Base-by-base conservation (phyloP, 768 basidiomycete species). In the Galerina marginata region DNA sequence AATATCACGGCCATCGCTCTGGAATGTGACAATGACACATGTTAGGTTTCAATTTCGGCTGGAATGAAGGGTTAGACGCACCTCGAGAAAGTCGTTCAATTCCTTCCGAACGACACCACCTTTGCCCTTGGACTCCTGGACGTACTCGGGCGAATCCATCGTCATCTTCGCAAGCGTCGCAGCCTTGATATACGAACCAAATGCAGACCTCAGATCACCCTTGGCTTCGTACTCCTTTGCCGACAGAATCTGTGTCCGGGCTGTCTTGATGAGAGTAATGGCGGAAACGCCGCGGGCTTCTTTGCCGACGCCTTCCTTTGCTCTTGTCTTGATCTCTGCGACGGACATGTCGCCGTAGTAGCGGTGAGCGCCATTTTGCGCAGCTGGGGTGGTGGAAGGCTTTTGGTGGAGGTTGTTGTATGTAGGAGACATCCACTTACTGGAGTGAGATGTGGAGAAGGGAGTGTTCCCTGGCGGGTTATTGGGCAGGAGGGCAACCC, bases 81-180 rank as follows among this genome's bases (percentile, higher is more conserved):
- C 91, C 78, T 84, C 80, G 66, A 86, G 79, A 60, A 92, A 90
- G 23, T 86, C 84, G 44, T 77, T 66, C 56, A 91, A 81, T 65
- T 91, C 89, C 72, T 83, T 86, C 72, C 82, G 81, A 48, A 91
- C 71, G 38, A 81, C 74, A 14, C 86, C 59, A 59, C 79, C 79
- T 60, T 81, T 83, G 43, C 81, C 83, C 39, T 75, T 76, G 47
- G 71, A 70, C 65, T 80, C 81, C 60, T 85, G 84, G 20, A 75
- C 74, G 70, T 86, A 86, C 66, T 91, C 89, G 9, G 79, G 59
- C 14, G 85, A 83, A 47, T 86, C 83, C 78, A 90, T 83, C 46
- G 85, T 79, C 74, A 85, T 80, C 63, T 81, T 79, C 0, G 83
- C 77, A 2, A 91, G 77, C 23, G 78, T 82, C 1, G 84, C 90